phyloP scores from a whole-genome alignment of 2,329 filamentous ascomycete genomes.

The Penicillium concentricum region DNA sequence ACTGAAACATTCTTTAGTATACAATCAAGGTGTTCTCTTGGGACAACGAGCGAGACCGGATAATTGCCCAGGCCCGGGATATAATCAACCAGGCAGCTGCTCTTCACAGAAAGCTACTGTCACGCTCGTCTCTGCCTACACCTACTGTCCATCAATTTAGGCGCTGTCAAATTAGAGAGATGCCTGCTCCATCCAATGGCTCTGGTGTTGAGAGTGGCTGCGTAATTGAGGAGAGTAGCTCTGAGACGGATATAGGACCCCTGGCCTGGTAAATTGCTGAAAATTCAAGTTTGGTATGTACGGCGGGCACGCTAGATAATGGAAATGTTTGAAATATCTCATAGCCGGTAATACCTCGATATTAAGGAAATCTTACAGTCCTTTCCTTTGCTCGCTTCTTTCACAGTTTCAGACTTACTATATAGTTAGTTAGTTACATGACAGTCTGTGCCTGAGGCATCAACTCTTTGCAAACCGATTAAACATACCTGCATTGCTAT shows the following conservation, averaged over 20 bases:
- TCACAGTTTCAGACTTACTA: neutral
- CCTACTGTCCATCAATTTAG: neutral
- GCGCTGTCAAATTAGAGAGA: neutral
- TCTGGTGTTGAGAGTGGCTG: neutral
- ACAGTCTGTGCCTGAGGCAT: neutral
- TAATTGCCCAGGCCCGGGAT: neutral
- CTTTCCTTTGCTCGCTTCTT: neutral
- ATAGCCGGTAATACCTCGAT: neutral
- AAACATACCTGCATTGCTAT: neutral
- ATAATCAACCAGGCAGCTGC: neutral
- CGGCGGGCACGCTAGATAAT: too few species aligned
- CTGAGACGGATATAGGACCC: neutral
- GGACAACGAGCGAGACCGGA: neutral
- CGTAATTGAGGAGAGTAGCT: neutral
- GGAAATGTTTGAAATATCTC: neutral
- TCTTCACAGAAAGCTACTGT: neutral
- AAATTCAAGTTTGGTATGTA: neutral
- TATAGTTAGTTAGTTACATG: too few species aligned
- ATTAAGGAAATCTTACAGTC: neutral
- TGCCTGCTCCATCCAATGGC: neutral
- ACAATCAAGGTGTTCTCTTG: neutral
- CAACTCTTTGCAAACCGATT: neutral
- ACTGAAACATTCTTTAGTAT: neutral
- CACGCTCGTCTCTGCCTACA: neutral
- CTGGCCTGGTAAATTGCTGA: neutral